Percentiles rank a stretch among this genome's conserved stretches.
Evolutionary conservation across 2,329 filamentous ascomycete species (phyloP).

Genomic region (Claviceps arundinis): DNA sequence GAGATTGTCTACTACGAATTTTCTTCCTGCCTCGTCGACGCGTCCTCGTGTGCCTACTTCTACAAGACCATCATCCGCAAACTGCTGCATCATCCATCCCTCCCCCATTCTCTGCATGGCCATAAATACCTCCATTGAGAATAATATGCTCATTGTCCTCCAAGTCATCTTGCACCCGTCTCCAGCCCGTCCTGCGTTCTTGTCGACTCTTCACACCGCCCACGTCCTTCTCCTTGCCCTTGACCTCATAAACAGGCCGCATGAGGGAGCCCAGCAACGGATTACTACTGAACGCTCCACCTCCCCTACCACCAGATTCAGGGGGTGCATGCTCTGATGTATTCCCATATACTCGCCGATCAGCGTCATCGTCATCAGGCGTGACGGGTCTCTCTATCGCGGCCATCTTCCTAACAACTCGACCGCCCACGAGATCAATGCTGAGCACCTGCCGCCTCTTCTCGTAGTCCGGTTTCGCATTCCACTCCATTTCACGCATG

Average conservation of each 20-base stretch:
- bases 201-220: constrained; percentile 26
- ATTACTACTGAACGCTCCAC: constrained; percentile 55
- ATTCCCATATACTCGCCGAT: constrained; percentile 20
- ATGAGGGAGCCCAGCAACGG: constrained; percentile 54
- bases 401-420: constrained; percentile 60
- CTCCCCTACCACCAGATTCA: constrained; percentile 14
- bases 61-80: not conserved
- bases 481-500: constrained; percentile 76
- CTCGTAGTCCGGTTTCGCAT: constrained; percentile 73
- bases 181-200: constrained; percentile 35
- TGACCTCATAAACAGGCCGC: constrained; percentile 44
- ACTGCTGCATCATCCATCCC: constrained; percentile 7
- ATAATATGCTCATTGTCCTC: constrained; percentile 46
- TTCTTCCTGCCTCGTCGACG: no score
- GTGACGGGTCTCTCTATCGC: constrained; percentile 44
- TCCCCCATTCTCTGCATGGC: constrained; percentile 14
- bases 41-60: no score
- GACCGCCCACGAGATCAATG: constrained; percentile 67
- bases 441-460: constrained; percentile 75
- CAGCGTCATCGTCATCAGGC: constrained; percentile 30
- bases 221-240: constrained; percentile 31
- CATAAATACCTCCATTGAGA: constrained; percentile 41
- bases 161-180: constrained; percentile 47
- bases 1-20: no score
- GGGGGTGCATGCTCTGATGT: constrained; percentile 20